A percentile compares a stretch with the other conserved stretches of the same genome.
phyloP scores from a whole-genome alignment of 1,284 basidiomycete genomes.

The Ustilago xerochloae region DNA sequence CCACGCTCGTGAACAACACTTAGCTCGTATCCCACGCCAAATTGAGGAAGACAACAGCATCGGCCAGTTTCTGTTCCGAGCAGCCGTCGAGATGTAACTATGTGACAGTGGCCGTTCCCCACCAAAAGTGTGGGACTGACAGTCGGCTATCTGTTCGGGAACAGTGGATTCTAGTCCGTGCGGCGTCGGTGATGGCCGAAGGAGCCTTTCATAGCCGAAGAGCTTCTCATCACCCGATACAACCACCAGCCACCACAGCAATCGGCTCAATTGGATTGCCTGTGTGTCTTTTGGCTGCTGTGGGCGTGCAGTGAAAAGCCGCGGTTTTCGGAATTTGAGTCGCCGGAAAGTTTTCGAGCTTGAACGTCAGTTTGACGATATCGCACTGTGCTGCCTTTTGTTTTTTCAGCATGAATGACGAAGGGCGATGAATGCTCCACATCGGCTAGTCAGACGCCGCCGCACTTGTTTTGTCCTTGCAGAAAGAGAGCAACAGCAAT shows the following conservation, averaged over 20 bases:
- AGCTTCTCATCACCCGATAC: constrained; percentile 22
- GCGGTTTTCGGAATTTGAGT: constrained; percentile 17
- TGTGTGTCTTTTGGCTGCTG: not conserved
- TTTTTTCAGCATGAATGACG: not conserved
- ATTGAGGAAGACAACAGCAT: not conserved
- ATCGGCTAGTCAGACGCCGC: constrained; percentile 21
- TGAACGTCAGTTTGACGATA: not conserved
- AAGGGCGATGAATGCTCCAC: constrained; percentile 7
- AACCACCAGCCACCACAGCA: not conserved
- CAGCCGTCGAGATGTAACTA: constrained; percentile 1
- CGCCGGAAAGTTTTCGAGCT: constrained; percentile 1
- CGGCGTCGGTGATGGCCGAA: constrained; percentile 1
- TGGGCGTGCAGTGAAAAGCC: constrained; percentile 1
- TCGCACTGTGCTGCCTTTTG: not conserved
- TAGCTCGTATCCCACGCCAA: not conserved
- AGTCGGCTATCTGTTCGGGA: constrained; percentile 17
- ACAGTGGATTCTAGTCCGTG: not conserved
- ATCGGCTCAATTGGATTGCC: not conserved
- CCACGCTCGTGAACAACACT: not conserved
- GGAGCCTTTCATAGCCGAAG: not conserved
- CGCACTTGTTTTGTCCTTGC: no score
- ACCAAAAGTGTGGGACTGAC: not conserved
- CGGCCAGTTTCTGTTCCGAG: constrained; percentile 5
- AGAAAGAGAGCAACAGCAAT: not conserved
- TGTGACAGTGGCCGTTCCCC: not conserved